Percentiles rank a stretch among this genome's conserved stretches.
phyloP scores from a whole-genome alignment of 768 basidiomycete species.

The Auriscalpium microsporum region DNA sequence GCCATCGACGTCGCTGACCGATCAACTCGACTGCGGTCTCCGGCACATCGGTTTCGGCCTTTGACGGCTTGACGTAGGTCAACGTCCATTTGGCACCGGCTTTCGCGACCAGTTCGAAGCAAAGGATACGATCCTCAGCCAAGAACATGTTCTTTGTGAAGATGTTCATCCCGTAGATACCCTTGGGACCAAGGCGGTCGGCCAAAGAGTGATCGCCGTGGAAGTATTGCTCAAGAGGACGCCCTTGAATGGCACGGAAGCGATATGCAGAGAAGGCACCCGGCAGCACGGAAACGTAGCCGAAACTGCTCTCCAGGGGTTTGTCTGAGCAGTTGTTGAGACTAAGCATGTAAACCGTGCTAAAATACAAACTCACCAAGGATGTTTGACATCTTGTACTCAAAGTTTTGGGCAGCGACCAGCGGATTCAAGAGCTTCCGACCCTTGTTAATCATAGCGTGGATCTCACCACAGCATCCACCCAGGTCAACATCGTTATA shows the following conservation, averaged over 20 bases:
- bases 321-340: constrained; percentile 47
- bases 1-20: constrained; percentile 91
- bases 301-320: constrained; percentile 91
- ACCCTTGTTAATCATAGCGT: constrained; percentile 93
- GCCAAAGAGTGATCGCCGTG: constrained; percentile 86
- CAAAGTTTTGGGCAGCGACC: constrained; percentile 93
- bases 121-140: constrained; percentile 94
- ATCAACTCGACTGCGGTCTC: constrained; percentile 89
- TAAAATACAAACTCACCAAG: constrained; percentile 40
- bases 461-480: constrained; percentile 91
- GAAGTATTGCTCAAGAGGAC: constrained; percentile 81
- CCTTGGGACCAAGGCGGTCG: constrained; percentile 85
- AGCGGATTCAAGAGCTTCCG: constrained; percentile 86
- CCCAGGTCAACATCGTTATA: constrained; percentile 73
- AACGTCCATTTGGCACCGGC: constrained; percentile 80
- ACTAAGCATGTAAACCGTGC: neutral
- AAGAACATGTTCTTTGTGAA: constrained; percentile 92
- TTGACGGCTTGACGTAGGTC: constrained; percentile 89
- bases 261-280: constrained; percentile 97
- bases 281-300: constrained; percentile 90
- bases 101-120: constrained; percentile 95
- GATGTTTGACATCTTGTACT: constrained; percentile 99
- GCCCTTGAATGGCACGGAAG: constrained; percentile 85
- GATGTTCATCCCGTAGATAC: constrained; percentile 94
- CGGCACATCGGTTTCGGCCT: constrained; percentile 95